These are phyloP conservation scores for Calonectria honghensis DNA, from an alignment of 2,329 filamentous ascomycete species.

Conservation along the genomic window DNA sequence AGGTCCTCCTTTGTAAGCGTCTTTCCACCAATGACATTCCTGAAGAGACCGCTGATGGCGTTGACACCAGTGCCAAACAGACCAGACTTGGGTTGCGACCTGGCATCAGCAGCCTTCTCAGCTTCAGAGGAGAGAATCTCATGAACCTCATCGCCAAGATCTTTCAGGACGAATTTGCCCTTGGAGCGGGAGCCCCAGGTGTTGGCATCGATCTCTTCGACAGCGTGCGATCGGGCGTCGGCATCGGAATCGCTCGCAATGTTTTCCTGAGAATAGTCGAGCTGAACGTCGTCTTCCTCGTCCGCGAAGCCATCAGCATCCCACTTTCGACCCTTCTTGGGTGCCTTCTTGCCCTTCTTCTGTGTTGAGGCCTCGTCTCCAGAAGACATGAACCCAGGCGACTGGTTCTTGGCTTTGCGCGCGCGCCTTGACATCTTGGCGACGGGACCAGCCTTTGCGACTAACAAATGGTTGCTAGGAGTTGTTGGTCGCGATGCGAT, in stretches of 20 bases:
- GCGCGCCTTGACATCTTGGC: conserved; percentile 88
- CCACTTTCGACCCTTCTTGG: conserved; percentile 96
- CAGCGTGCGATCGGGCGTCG: conserved; percentile 72
- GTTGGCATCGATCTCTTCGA: conserved; percentile 85
- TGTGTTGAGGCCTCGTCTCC: conserved; percentile 83
- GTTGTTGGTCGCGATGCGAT: conserved; percentile 87
- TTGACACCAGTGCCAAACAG: conserved; percentile 87
- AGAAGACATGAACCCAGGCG: conserved; percentile 81
- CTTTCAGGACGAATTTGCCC: conserved; percentile 95
- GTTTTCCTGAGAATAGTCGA: conserved; percentile 88
- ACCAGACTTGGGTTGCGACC: conserved; percentile 72
- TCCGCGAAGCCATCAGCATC: conserved; percentile 91
- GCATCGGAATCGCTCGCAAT: conserved; percentile 72
- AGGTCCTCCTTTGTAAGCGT: conserved; percentile 91
- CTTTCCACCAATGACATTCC: conserved; percentile 96
- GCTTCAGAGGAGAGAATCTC: conserved; percentile 88
- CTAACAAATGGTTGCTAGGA: conserved; percentile 79
- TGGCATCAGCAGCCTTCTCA: conserved; percentile 70
- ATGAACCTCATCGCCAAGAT: conserved; percentile 94
- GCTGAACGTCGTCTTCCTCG: conserved; percentile 84
- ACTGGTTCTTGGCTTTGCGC: conserved; percentile 80
- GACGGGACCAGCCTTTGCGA: conserved; percentile 83
- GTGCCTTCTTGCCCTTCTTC: conserved; percentile 74
- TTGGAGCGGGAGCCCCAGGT: conserved; percentile 91
- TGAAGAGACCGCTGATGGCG: conserved; percentile 91